Percentiles rank a stretch among this genome's conserved stretches.
These are phyloP conservation scores for Elsinoe perseae DNA, from an alignment of 2,329 filamentous ascomycete genomes.

Conservation along the genomic window DNA sequence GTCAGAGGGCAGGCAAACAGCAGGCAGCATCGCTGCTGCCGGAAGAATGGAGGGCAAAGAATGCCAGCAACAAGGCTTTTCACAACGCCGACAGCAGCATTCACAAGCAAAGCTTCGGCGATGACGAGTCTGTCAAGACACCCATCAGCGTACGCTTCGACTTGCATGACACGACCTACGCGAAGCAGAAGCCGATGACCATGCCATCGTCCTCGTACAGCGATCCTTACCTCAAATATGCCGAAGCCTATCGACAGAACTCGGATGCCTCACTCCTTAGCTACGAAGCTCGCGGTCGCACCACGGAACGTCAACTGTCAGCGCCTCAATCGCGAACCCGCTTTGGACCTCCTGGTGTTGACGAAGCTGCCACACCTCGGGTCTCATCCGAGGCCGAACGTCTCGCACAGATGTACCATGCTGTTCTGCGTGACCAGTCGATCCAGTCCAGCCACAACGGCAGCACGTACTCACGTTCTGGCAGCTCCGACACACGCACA, in stretches of 20 bases:
- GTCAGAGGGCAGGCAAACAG: conserved; percentile 16
- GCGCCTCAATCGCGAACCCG: background rate
- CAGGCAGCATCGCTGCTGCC: conserved; percentile 23
- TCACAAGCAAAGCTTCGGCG: conserved; percentile 9
- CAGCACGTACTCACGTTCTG: conserved; percentile 18
- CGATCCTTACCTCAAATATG: background rate
- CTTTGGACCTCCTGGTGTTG: background rate
- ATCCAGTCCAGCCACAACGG: conserved; percentile 7
- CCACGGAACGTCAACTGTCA: conserved; percentile 12
- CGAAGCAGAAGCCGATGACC: background rate
- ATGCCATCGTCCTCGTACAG: background rate
- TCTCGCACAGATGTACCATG: conserved; percentile 23
- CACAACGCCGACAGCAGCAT: conserved; percentile 16
- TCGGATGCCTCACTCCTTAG: background rate
- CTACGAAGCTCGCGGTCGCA: conserved; percentile 21
- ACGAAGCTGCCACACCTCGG: background rate
- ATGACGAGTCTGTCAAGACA: conserved; percentile 14
- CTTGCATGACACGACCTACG: background rate
- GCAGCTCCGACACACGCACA: conserved; percentile 18
- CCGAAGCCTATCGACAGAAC: conserved; percentile 14
- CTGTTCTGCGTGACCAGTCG: conserved; percentile 20
- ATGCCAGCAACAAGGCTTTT: conserved; percentile 18
- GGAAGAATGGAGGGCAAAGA: conserved; percentile 27
- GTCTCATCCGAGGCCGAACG: conserved; percentile 13
- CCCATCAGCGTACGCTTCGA: background rate